phyloP scores from a whole-genome alignment of 1,284 basidiomycete species.

The Anthracocystis setariae region DNA sequence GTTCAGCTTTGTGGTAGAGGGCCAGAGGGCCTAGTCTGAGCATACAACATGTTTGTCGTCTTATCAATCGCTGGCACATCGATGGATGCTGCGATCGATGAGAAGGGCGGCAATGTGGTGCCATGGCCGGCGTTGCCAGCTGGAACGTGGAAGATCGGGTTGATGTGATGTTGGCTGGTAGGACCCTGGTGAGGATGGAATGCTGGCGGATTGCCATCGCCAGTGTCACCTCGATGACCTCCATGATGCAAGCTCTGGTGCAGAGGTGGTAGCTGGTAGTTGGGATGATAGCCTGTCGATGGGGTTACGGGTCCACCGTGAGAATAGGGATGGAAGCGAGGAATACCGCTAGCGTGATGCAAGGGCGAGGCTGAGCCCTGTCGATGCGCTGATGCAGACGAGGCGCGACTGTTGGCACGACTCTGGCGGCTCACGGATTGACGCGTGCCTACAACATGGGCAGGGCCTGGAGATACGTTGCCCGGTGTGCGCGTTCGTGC shows the following conservation, averaged over 20 bases:
- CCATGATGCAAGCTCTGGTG: slow-evolving; percentile 41
- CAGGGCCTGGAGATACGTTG: slow-evolving; percentile 52
- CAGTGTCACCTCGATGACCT: slow-evolving; percentile 15
- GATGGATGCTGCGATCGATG: slow-evolving; percentile 53
- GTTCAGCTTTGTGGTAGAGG: slow-evolving; percentile 29
- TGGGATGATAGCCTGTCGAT: slow-evolving; percentile 33
- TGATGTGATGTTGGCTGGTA: slow-evolving; percentile 41
- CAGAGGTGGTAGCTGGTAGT: slow-evolving; percentile 45
- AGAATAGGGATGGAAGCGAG: slow-evolving; percentile 63
- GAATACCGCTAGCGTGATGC: slow-evolving; percentile 57
- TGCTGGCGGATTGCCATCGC: slow-evolving; percentile 10
- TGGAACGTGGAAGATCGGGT: slow-evolving; percentile 55
- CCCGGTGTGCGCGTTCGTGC: slow-evolving; percentile 47
- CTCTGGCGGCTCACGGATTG: slow-evolving; percentile 56
- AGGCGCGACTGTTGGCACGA: slow-evolving; percentile 54
- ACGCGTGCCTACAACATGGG: slow-evolving; percentile 45
- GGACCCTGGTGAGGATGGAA: slow-evolving; percentile 23
- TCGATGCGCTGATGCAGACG: slow-evolving; percentile 57
- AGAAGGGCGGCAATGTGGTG: slow-evolving; percentile 54
- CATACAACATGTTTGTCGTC: slow-evolving; percentile 37
- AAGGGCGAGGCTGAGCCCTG: slow-evolving; percentile 61
- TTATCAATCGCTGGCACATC: slow-evolving; percentile 33
- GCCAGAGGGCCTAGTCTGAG: slow-evolving; percentile 26
- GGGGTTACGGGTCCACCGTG: slow-evolving; percentile 39
- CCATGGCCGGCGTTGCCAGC: slow-evolving; percentile 21